Evolutionary conservation across 2,329 filamentous ascomycete species (phyloP), one percentile per base, ranked within the genome.

Genomic region (Cercospora sp.): DNA sequence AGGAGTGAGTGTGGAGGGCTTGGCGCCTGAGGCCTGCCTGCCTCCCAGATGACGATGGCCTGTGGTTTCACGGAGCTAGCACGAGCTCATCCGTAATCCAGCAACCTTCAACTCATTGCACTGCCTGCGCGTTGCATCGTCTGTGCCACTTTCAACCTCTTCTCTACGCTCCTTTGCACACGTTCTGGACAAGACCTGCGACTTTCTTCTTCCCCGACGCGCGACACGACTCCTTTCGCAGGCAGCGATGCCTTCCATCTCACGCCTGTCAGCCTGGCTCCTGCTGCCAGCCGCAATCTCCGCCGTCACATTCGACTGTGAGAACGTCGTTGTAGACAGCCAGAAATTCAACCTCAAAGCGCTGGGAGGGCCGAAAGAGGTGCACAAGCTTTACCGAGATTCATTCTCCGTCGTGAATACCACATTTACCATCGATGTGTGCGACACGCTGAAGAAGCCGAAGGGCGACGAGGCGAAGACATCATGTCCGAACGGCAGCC

Each of bases 351-450:
- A 93, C 79, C 82, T 94, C 32, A 82, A 82, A 28, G 79, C 83
- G 70, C 85, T 94, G 7, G 83, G 81, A 5, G 91, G 91, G 1
- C 89, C 90, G 37, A 90, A 90, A 77, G 87, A 88, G 0, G 88
- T 93, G 43, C 85, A 92, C 75, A 83, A 83, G 73, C 82, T 84
- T 70, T 77, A 82, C 13, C 75, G 78, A 5, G 76, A 75, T 7
- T 84, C 85, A 21, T 85, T 83, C 16, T 83, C 83, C 16, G 82
- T 87, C 30, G 84, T 83, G 69, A 95, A 95, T 79, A 92, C 89
- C 28, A 94, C 92, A 53, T 96, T 93, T 79, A 94, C 91, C 0
- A 77, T 96, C 66, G 91, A 96, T 75, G 84, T 96, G 60, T 97
- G 93, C 81, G 81, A 83, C 63, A 84, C 87, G 6, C 81, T 97